Percentiles rank a stretch among this genome's conserved stretches.
Conservation (phyloP, 1,139 yeast genomes). For the Candida frijolesensis region DNA sequence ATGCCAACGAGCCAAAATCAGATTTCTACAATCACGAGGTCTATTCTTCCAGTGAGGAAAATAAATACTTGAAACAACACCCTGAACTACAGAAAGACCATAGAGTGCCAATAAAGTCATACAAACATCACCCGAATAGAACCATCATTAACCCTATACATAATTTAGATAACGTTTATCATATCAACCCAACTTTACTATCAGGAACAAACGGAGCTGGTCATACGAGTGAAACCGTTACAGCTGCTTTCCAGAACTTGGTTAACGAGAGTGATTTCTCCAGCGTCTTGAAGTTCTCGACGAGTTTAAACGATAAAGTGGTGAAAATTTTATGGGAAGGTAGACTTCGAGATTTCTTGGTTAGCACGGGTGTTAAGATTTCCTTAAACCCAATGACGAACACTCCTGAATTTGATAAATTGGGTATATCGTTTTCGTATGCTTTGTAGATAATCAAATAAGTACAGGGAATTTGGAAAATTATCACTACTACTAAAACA, state of each 20-base stretch:
- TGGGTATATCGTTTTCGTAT: constrained; percentile 46
- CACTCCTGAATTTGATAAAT: constrained; percentile 38
- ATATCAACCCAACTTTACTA: constrained; percentile 27
- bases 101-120: constrained; percentile 6
- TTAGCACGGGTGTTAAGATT: constrained; percentile 73
- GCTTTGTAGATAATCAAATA: constrained; percentile 20
- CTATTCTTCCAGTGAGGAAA: constrained; percentile 13
- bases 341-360: constrained; percentile 72
- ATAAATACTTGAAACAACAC: constrained; percentile 9
- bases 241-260: constrained; percentile 55
- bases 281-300: constrained; percentile 74
- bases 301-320: constrained; percentile 65
- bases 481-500: too few species aligned
- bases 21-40: constrained; percentile 12
- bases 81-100: constrained; percentile 6
- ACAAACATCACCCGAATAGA: constrained; percentile 10
- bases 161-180: constrained; percentile 27
- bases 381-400: constrained; percentile 29
- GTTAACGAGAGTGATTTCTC: constrained; percentile 59
- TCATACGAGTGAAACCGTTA: constrained; percentile 34
- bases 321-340: constrained; percentile 87
- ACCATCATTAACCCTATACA: constrained; percentile 26
- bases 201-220: constrained; percentile 15
- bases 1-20: constrained; percentile 17
- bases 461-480: too few species aligned